Conservation (phyloP, 2,329 filamentous ascomycete species). For the Pseudonectria buxi region DNA sequence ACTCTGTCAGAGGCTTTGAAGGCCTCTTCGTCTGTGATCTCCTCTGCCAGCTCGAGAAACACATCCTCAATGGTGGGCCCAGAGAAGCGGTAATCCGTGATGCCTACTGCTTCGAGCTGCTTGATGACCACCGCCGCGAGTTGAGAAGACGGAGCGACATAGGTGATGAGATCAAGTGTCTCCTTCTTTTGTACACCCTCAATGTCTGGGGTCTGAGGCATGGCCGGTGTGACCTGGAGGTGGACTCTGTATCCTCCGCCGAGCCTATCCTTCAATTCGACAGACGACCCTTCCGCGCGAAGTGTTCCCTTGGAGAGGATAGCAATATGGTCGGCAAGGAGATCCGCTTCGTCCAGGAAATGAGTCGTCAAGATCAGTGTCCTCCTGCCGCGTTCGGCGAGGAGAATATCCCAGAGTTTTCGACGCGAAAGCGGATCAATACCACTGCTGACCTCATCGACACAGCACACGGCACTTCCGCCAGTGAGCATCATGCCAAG, state of each 20-base stretch:
- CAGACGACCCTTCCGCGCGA: slow-evolving; percentile 76
- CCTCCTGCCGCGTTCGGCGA: slow-evolving; percentile 72
- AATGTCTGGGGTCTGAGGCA: slow-evolving; percentile 43
- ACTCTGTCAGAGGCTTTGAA: slow-evolving; percentile 19
- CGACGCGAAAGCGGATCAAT: slow-evolving; percentile 79
- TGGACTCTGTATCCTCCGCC: slow-evolving; percentile 83
- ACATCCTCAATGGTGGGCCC: slow-evolving; percentile 91
- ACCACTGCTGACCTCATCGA: slow-evolving; percentile 86
- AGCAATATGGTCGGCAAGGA: slow-evolving; percentile 81
- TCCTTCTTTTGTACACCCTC: slow-evolving; percentile 50
- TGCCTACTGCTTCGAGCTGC: slow-evolving; percentile 56
- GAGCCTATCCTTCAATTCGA: slow-evolving; percentile 73
- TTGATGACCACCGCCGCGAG: slow-evolving; percentile 67
- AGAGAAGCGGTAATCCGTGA: slow-evolving; percentile 76
- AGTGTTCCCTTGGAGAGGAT: slow-evolving; percentile 80
- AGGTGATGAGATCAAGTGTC: slow-evolving; percentile 65
- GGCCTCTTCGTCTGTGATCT: slow-evolving; percentile 53
- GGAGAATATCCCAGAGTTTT: slow-evolving; percentile 90
- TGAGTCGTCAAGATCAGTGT: slow-evolving; percentile 89
- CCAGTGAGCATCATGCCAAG: slow-evolving; percentile 94
- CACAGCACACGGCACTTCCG: slow-evolving; percentile 78
- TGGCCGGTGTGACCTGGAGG: slow-evolving; percentile 53
- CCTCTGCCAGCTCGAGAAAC: slow-evolving; percentile 78
- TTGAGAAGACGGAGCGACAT: slow-evolving; percentile 61
- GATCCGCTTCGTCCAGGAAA: slow-evolving; percentile 87